Evolutionary conservation across 2,329 filamentous ascomycete genomes (phyloP), one percentile per base, ranked within the genome.

Genomic region (Ophiostoma ulmi): DNA sequence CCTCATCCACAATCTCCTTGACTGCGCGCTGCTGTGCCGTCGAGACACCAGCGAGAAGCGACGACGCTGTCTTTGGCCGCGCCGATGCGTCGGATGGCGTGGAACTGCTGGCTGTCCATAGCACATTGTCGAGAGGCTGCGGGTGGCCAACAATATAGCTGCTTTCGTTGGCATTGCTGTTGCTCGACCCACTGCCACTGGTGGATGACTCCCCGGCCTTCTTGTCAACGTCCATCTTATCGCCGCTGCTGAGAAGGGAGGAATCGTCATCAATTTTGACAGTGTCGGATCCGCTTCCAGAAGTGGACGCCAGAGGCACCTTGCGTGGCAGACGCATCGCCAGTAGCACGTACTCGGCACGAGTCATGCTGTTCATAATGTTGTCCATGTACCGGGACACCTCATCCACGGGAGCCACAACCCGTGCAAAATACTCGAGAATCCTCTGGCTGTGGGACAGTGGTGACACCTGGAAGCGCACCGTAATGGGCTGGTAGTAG

Each of bases 401-500:
- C 74, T 90, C 87, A 20, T 90, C 87, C 38, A 83, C 82, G 2
- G 87, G 86, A 26, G 87, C 87, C 39, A 91, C 87, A 1, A 89
- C 86, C 68, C 85, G 83, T 26, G 84, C 81, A 17, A 91, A 78
- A 66, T 87, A 84, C 73, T 91, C 88, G 5, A 91, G 80, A 72
- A 88, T 82, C 64, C 85, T 84, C 1, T 85, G 84, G 44, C 82
- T 82, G 13, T 70, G 26, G 22, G 71, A 67, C 55, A 39, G 55
- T 14, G 70, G 39, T 36, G 72, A 70, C n/a, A 69, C 71, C 71
- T 73, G 71, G 35, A 91, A 78, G 22, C 87, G 84, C 69, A 91
- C 84, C 0, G 85, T 90, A 38, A 94, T 85, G 1, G 91, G 91
- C 74, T 94, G 90, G 77, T 93, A 94, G 79, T 91, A 92, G 75